Evolutionary conservation across 202 grass and related monocot species (phyloP).

Genomic region (Cymbopogon flexuosus): DNA sequence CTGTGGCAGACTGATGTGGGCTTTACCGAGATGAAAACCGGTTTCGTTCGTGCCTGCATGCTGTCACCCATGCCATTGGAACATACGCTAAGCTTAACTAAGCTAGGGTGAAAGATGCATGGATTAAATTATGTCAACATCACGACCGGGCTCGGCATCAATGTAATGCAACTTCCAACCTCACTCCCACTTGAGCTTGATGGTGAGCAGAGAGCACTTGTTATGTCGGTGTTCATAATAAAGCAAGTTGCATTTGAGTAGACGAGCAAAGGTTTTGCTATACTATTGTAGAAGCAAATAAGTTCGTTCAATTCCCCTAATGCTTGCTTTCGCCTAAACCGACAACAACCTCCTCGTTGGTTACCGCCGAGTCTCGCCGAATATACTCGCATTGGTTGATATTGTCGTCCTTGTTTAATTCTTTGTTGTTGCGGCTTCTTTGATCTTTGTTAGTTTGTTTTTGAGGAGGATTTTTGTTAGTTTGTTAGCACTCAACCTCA

Average conservation of each 20-base stretch:
- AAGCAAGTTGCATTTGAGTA: neutral
- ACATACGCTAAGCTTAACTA: no score
- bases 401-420: neutral
- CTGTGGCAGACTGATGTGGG: neutral
- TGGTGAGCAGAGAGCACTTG: neutral
- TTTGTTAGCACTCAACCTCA: no score
- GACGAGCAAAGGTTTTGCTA: neutral
- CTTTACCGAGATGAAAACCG: constrained; percentile 6
- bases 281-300: no score
- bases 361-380: neutral
- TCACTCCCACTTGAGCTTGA: neutral
- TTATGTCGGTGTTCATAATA: no score
- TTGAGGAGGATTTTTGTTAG: no score
- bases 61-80: neutral
- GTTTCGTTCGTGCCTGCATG: neutral
- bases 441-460: no score
- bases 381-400: neutral
- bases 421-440: no score
- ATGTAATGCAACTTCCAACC: neutral
- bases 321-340: neutral
- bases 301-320: neutral
- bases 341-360: neutral
- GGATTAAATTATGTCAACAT: no score
- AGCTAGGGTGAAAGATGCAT: neutral
- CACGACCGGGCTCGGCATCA: no score